Percentiles rank a stretch among this genome's conserved stretches.
phyloP scores from a whole-genome alignment of 1,139 yeast species.

The Sugiyamaella grinbergsii region DNA sequence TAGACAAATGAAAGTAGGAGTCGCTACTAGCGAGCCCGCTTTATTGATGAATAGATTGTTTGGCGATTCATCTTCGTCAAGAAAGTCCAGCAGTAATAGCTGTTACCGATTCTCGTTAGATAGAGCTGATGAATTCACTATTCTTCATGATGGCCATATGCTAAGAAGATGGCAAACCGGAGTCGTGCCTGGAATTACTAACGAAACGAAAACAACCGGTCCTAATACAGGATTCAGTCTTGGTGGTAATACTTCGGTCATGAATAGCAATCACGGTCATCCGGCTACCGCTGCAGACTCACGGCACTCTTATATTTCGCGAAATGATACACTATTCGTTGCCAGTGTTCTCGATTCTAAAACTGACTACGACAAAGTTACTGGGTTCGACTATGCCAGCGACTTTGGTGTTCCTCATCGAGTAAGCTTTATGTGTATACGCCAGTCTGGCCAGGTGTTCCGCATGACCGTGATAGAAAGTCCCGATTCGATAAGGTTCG shows the following conservation, averaged over 20 bases:
- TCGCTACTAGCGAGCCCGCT: slow-evolving; percentile 52
- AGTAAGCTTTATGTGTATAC: slow-evolving; percentile 75
- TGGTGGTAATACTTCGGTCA: background rate
- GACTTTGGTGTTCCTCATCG: slow-evolving; percentile 48
- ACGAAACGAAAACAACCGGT: slow-evolving; percentile 3
- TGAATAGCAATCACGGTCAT: background rate
- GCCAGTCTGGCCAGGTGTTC: slow-evolving; percentile 86
- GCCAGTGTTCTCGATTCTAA: slow-evolving; percentile 73
- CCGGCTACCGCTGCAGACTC: slow-evolving; percentile 10
- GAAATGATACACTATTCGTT: slow-evolving; percentile 58
- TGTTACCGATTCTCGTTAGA: slow-evolving; percentile 66
- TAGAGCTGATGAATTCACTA: slow-evolving; percentile 72
- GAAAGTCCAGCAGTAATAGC: slow-evolving; percentile 8
- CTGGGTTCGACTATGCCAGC: slow-evolving; percentile 81
- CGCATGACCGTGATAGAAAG: slow-evolving; percentile 75
- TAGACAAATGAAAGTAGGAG: slow-evolving; percentile 53
- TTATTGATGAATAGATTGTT: slow-evolving; percentile 67
- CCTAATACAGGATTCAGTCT: slow-evolving; percentile 1
- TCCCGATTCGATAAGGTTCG: slow-evolving; percentile 64
- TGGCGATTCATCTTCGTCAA: slow-evolving; percentile 51
- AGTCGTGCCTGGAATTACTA: slow-evolving; percentile 46
- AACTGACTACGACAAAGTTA: slow-evolving; percentile 78
- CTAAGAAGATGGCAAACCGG: slow-evolving; percentile 85
- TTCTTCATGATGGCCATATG: slow-evolving; percentile 74
- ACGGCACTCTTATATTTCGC: slow-evolving; percentile 25